These are phyloP conservation scores for Aspergillus candidus DNA, from an alignment of 2,329 filamentous ascomycete species.

Conservation along the genomic window DNA sequence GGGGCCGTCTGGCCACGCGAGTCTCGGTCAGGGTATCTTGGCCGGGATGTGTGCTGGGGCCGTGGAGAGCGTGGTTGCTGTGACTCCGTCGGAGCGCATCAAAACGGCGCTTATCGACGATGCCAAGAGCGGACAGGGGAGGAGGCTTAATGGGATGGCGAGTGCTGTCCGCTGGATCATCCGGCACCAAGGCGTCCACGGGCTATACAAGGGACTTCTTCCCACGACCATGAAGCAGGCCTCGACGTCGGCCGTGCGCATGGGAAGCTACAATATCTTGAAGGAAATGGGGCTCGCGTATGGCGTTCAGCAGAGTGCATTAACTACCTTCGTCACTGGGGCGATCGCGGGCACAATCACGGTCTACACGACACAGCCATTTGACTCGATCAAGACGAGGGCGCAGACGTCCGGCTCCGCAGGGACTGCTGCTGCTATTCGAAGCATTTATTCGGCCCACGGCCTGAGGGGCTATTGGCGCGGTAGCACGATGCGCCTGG, in stretches of 20 bases:
- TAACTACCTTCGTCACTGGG: constrained; percentile 51
- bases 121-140: constrained; percentile 38
- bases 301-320: constrained; percentile 46
- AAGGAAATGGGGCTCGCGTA: constrained; percentile 52
- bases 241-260: constrained; percentile 55
- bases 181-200: constrained; percentile 49
- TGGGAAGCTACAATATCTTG: constrained; percentile 59
- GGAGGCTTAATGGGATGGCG: neutral
- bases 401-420: constrained; percentile 55
- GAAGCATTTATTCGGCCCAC: no score
- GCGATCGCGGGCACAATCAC: constrained; percentile 55
- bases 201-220: constrained; percentile 54
- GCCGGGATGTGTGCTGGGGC: constrained; percentile 59
- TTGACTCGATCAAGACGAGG: constrained; percentile 48
- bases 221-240: constrained; percentile 59
- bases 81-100: constrained; percentile 62
- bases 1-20: no score
- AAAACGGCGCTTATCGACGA: constrained; percentile 60
- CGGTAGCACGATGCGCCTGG: constrained; percentile 63
- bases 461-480: constrained; percentile 41
- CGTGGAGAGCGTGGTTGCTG: constrained; percentile 56
- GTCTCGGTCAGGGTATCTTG: constrained; percentile 41
- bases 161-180: constrained; percentile 28
- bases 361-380: constrained; percentile 23
- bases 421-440: constrained; percentile 44